Conservation (phyloP, 768 basidiomycete genomes). For the Tephrocybe sp. region DNA sequence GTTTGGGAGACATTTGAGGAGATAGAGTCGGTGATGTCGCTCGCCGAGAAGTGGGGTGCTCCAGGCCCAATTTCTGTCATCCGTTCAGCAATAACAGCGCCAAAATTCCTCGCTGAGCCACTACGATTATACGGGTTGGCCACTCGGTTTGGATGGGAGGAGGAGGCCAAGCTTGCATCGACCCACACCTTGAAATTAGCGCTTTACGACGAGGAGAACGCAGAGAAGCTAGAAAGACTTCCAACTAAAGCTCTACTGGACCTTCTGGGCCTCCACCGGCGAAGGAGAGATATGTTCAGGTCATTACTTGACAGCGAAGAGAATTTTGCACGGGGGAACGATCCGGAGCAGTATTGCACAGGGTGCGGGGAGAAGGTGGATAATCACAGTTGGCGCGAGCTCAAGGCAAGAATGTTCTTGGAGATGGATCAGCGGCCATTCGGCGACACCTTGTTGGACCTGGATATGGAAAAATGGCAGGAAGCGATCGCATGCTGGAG, state of each 20-base stretch:
- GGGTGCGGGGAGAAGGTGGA: conserved; percentile 32
- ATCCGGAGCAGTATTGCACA: conserved; percentile 25
- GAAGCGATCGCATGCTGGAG: conserved; percentile 39
- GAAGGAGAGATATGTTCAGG: conserved; percentile 37
- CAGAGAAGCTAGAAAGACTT: conserved; percentile 31
- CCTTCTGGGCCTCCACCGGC: conserved; percentile 40
- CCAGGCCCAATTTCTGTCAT: conserved; percentile 41
- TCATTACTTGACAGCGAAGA: conserved; percentile 31
- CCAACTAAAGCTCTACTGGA: conserved; percentile 32
- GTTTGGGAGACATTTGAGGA: conserved; percentile 40
- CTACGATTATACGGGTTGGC: conserved; percentile 48
- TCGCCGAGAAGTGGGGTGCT: conserved; percentile 46
- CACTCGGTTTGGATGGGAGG: conserved; percentile 41
- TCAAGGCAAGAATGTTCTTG: conserved; percentile 36
- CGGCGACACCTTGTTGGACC: conserved; percentile 33
- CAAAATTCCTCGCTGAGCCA: conserved; percentile 40
- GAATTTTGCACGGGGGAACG: conserved; percentile 38
- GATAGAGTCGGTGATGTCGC: conserved; percentile 33
- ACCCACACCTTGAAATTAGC: conserved; percentile 37
- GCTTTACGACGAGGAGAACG: conserved; percentile 32
- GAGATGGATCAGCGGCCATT: conserved; percentile 39
- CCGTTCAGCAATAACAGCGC: conserved; percentile 39
- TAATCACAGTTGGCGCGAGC: conserved; percentile 37
- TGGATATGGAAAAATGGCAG: conserved; percentile 43
- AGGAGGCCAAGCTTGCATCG: conserved; percentile 42